Conservation (phyloP, 2,329 filamentous ascomycete species). For the Penicillium vulpinum region DNA sequence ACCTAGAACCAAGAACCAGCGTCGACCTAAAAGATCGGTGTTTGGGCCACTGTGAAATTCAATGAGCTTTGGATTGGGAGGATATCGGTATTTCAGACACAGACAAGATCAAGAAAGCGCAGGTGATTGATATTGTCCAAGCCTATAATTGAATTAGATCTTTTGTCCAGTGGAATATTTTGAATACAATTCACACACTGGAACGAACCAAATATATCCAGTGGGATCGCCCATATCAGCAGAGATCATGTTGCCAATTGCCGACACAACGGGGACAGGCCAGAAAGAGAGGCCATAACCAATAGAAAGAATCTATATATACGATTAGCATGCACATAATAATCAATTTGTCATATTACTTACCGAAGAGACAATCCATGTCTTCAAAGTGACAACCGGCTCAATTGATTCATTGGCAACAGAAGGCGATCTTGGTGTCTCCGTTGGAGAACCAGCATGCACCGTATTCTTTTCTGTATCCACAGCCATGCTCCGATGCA, state of each 20-base stretch:
- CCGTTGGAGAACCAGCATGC: conserved; percentile 1
- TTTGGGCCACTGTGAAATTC: conserved; percentile 38
- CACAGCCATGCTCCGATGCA: conserved; percentile 1
- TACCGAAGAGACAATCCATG: conserved; percentile 29
- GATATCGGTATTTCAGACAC: not conserved
- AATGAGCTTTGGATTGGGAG: not conserved
- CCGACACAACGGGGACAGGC: conserved; percentile 31
- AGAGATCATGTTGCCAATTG: conserved; percentile 28
- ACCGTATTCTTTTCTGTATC: conserved; percentile 6
- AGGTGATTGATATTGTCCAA: conserved; percentile 44
- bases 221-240: conserved; percentile 31
- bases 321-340: not conserved
- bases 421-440: conserved; percentile 7
- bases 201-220: conserved; percentile 34
- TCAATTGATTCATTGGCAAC: conserved; percentile 5
- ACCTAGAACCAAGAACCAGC: conserved; percentile 49
- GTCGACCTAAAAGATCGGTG: conserved; percentile 51
- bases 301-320: conserved; percentile 31
- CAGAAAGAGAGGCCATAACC: conserved; percentile 39
- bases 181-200: conserved; percentile 9
- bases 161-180: too few relatives aligned
- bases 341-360: not conserved
- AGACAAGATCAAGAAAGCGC: conserved; percentile 44
- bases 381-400: conserved; percentile 26
- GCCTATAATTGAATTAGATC: conserved; percentile 15